phyloP scores from a whole-genome alignment of 2,329 filamentous ascomycete species.

The Ceratocystis lukuohia region DNA sequence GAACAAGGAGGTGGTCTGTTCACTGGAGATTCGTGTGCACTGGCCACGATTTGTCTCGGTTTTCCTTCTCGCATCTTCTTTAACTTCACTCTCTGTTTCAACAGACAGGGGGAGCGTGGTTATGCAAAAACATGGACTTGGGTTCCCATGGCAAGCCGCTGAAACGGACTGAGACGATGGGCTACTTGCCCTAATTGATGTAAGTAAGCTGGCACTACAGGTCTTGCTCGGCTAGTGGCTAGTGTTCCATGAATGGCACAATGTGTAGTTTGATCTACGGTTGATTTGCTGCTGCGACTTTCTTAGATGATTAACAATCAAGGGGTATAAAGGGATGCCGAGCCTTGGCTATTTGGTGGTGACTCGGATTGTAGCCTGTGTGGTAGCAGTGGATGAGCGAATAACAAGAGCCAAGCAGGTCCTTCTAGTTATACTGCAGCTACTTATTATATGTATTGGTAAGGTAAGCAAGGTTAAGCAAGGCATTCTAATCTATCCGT shows the following conservation, averaged over 20 bases:
- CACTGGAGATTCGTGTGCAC: neutral
- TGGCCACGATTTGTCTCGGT: neutral
- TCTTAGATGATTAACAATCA: neutral
- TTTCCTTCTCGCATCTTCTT: neutral
- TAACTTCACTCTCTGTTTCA: neutral
- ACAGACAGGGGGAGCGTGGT: neutral
- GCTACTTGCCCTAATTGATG: neutral
- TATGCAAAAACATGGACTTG: neutral
- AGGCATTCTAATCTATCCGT: neutral
- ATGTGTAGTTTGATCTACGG: neutral
- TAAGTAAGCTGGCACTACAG: neutral
- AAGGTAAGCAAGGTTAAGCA: neutral
- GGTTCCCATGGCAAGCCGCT: neutral
- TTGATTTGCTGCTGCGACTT: neutral
- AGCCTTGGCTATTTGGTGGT: neutral
- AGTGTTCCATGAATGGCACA: neutral
- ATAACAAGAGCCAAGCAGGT: too few relatives aligned
- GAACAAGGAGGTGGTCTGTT: neutral
- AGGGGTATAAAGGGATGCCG: neutral
- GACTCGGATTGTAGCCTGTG: neutral
- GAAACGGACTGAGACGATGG: conserved; percentile 1
- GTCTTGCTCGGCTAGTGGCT: too few relatives aligned
- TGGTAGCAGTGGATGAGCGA: neutral
- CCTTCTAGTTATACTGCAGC: too few relatives aligned
- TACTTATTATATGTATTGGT: neutral